Evolutionary conservation across 805 yeast genomes (phyloP), one percentile per base, ranked within the genome.

Genomic region (Starmerella asiatica): DNA sequence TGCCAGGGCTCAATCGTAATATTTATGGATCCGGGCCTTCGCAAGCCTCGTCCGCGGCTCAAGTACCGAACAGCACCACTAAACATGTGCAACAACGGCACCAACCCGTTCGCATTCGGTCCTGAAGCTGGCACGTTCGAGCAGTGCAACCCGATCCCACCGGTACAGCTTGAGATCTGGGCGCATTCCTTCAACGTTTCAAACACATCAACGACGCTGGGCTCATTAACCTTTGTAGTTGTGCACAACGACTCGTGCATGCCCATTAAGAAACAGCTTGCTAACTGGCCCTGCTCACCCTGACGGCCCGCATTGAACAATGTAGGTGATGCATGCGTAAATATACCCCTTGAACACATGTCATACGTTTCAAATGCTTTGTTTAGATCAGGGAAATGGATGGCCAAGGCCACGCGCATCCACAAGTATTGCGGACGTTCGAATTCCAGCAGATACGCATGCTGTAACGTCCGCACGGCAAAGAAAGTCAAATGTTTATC

Each of bases 41-140:
- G 84, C 62, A 85, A 86, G 32, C 96, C 96, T n/a, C n/a, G n/a
- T 43, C 97, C 97, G 63, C 88, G 97, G 52, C 86, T 96, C 23
- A 86, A 96, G 55, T 84, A 86, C 50, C 94, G 69, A 12, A 96
- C 94, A 21, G 95, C 85, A 59, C 83, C 79, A 63, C 88, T 86
- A 64, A 79, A 86, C 3, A 86, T 95, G 48, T 93, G 72, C 18
- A 86, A 64, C 95, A 86, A 83, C 5, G 97, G 97, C 27, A 86
- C 81, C 34, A 86, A 61, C 17, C 97, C 97, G 11, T 23, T 23
- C 9, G 26, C 26, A n/a, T n/a, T n/a, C n/a, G n/a, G n/a, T n/a
- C n/a, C n/a, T 2, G 42, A 28, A 4, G 86, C 69, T 51, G 95
- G 69, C 36, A 86, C 76, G 60, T 86, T 80, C 51, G 82, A 85